Evolutionary conservation across 1,284 basidiomycete species (phyloP), one percentile per base, ranked within the genome.

Genomic region (Termitomyces sp.): DNA sequence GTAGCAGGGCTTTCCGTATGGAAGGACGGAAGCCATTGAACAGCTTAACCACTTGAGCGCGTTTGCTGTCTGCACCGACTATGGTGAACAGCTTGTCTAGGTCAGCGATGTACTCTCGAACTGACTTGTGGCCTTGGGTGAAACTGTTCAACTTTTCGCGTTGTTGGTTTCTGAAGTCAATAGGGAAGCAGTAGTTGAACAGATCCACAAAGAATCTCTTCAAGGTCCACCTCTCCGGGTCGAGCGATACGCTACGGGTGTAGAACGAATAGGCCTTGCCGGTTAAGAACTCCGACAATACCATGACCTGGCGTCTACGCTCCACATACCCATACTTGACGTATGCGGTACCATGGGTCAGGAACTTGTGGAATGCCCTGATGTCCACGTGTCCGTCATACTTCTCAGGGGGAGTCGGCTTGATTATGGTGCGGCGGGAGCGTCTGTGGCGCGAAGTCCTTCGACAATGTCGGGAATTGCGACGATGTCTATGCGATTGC

Each of bases 121-220:
- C 65, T 0, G 56, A 30, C 3, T 48, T 30, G n/a, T 28, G 38
- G 1, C 42, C 47, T 26, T 71, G 67, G 6, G 13, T 33, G 31
- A 45, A 57, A 3, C 31, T 35, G 2, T 54, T 40, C 13, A 66
- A 38, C 11, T 52, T 50, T 3, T 53, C 24, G 5, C 58, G 44
- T 38, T 61, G 60, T 14, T 52, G 30, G 13, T 48, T 54, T 5
- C 57, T 19, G 21, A 5, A 58, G 8, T 30, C 28, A 10, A 30
- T 35, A 5, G 61, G 63, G 37, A 69, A 69, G 39, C 66, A 66
- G 19, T 59, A 59, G n/a, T 68, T 65, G 30, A 66, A 68, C 0
- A 69, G 34, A 5, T 57, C 63, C 0, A 51, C 24, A 18, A 67
- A 66, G 54, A 68, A 68, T 1, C 61, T 52, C 9, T 30, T 30